Evolutionary conservation across 225 moss, liverwort and hornwort genomes (phyloP).

Genomic region (Polytrichum commune): DNA sequence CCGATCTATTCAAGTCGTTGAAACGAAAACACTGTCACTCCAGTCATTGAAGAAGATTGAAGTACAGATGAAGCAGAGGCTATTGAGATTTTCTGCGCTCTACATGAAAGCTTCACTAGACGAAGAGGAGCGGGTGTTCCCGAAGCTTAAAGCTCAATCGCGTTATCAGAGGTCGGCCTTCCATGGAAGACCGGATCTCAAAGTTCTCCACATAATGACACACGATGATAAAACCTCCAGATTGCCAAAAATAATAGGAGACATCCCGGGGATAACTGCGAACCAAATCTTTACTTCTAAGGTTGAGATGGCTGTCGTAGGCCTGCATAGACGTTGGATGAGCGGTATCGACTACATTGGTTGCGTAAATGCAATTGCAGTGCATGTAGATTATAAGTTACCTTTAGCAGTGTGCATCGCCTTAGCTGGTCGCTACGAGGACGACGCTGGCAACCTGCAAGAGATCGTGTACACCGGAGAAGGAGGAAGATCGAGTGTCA

Average conservation of each 20-base stretch:
- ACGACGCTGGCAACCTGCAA: not conserved
- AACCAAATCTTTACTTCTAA: slow-evolving; percentile 3
- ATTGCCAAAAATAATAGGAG: not conserved
- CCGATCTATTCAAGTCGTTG: not conserved
- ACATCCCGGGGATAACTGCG: slow-evolving; percentile 2
- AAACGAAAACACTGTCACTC: not conserved
- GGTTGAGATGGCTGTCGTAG: slow-evolving; percentile 4
- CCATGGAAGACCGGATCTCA: slow-evolving; percentile 7
- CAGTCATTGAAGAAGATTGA: not conserved
- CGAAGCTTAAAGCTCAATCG: not conserved
- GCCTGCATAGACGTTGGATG: slow-evolving; percentile 2
- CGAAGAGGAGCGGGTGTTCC: not conserved
- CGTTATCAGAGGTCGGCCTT: not conserved
- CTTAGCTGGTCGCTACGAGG: not conserved
- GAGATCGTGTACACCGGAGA: slow-evolving; percentile 6
- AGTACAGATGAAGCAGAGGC: not conserved
- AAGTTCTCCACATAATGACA: slow-evolving; percentile 3
- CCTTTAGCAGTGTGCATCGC: slow-evolving; percentile 4
- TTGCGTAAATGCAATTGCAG: not conserved
- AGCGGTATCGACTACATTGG: slow-evolving; percentile 3
- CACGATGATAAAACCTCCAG: not conserved
- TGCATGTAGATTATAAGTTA: not conserved
- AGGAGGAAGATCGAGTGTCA: not conserved
- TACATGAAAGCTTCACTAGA: slow-evolving; percentile 1
- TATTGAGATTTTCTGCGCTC: not conserved